A percentile compares a stretch with the other conserved stretches of the same genome.
Evolutionary conservation across 2,329 filamentous ascomycete genomes (phyloP).

Genomic region (Moelleriella libera): DNA sequence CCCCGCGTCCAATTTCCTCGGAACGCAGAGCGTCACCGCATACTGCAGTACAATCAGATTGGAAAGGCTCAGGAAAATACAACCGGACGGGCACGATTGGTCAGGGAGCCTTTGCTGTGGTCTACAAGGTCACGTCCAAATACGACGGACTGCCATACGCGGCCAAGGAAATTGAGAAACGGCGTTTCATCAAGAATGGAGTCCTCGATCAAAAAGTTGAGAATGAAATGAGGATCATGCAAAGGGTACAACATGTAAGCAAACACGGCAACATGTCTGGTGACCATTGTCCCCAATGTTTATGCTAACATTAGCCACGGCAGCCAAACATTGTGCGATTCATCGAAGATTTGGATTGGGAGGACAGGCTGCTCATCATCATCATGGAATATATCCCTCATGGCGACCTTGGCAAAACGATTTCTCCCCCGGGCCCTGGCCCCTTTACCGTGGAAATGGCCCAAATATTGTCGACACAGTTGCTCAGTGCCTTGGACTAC

Average conservation of each 20-base stretch:
- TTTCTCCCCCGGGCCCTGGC: conserved; percentile 37
- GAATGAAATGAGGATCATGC: conserved; percentile 96
- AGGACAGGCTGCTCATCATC: conserved; percentile 77
- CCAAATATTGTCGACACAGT: conserved; percentile 59
- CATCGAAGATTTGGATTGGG: conserved; percentile 74
- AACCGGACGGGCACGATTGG: conserved; percentile 73
- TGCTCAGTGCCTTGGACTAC: conserved; percentile 73
- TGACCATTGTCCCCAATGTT: no score
- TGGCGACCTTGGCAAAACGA: conserved; percentile 68
- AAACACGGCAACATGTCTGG: no score
- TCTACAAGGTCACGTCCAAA: conserved; percentile 81
- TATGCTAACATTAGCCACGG: conserved; percentile 2
- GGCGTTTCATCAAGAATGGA: conserved; percentile 84
- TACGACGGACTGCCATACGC: conserved; percentile 73
- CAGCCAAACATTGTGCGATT: conserved; percentile 84
- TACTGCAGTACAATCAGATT: conserved; percentile 38
- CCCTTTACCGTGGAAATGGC: conserved; percentile 53
- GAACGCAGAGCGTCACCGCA: conserved; percentile 11
- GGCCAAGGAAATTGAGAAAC: conserved; percentile 90
- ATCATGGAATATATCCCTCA: conserved; percentile 85
- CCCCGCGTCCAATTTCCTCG: conserved; percentile 5
- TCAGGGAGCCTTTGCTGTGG: conserved; percentile 87
- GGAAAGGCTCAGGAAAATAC: conserved; percentile 75
- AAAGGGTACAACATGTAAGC: conserved; percentile 64
- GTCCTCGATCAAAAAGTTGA: conserved; percentile 82